A percentile compares a stretch with the other conserved stretches of the same genome.
phyloP scores from a whole-genome alignment of 1,284 basidiomycete species.

The Ceratobasidium sp. region DNA sequence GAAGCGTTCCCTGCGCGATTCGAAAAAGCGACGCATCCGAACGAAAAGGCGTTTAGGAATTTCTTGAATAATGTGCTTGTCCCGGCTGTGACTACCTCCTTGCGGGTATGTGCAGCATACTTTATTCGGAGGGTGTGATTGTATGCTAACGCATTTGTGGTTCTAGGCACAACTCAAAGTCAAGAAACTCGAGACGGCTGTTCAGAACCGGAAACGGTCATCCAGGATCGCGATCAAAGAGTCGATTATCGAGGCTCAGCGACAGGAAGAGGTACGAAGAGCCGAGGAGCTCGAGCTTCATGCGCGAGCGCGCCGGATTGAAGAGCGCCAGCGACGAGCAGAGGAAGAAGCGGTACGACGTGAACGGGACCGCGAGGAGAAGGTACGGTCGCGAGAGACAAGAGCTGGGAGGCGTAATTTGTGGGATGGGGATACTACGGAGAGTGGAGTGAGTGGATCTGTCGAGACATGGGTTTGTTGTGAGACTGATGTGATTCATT shows the following conservation, averaged over 20 bases:
- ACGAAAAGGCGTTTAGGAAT: conserved; percentile 81
- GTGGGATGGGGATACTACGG: conserved; percentile 31
- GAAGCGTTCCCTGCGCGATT: conserved; percentile 74
- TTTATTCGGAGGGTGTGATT: not conserved
- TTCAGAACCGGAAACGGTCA: conserved; percentile 78
- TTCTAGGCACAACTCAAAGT: conserved; percentile 67
- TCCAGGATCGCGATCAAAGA: conserved; percentile 82
- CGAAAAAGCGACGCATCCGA: conserved; percentile 76
- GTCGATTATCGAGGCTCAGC: conserved; percentile 52
- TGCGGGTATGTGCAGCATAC: conserved; percentile 60
- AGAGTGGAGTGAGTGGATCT: conserved; percentile 32
- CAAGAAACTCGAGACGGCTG: conserved; percentile 53
- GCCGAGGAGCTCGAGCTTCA: conserved; percentile 71
- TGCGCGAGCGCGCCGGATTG: conserved; percentile 67
- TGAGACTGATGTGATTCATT: not conserved
- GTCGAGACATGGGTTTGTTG: not conserved
- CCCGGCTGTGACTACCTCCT: conserved; percentile 69
- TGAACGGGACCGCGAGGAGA: conserved; percentile 63
- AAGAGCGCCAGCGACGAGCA: conserved; percentile 68
- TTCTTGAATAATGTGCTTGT: conserved; percentile 70
- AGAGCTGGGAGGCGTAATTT: conserved; percentile 33
- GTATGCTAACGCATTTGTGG: conserved; percentile 1
- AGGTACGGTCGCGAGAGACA: conserved; percentile 33
- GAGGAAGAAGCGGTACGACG: conserved; percentile 55
- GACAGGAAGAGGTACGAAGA: conserved; percentile 61